Base-by-base conservation (phyloP, 192 early-diverging fungal species). In the Rhizophagus clarus region DNA sequence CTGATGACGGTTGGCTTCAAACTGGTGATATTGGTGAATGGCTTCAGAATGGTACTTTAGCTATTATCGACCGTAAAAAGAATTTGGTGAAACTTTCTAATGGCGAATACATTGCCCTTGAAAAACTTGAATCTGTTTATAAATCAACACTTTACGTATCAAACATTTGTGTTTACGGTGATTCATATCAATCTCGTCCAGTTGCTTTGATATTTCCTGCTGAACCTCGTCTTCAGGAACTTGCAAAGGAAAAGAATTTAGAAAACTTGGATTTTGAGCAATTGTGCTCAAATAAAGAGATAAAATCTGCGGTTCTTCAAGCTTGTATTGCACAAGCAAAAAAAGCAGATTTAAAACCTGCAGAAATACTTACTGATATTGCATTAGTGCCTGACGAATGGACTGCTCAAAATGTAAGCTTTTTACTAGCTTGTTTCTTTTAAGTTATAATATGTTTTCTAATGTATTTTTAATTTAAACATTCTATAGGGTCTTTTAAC, bases 51-150 rank as follows among this genome's bases (percentile, higher is more conserved):
- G 96, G 96, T 56, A 89, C 90, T 49, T 80, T 99, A 32, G 83
- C 87, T 20, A 91, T 99, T 66, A 95, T 99, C 82, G 97, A 99
- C 84, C 90, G 97, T 64, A 92, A 90, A 81, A 96, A 96, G 90
- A 99, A 98, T 85, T 89, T 99, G 69, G 93, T 99, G 78, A 99
- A 97, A 85, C 88, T 97, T 77, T 87, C 91, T 7, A 89, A 95
- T 82, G 97, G 96, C 80, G 96, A 97, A 86, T 95, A 94, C 85
- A 93, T 99, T 84, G 97, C 97, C 28, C 85, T 99, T 47, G 97
- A 99, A 85, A 95, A 95, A 82, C 87, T 99, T 34, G 97, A 99
- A 85, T 90, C 95, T 14, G 88, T 94, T 9, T 99, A 99, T 90
- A 92, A 93, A 84, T 89, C 88, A 47, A 89, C 88, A 22, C 47